phyloP scores from a whole-genome alignment of 176 grass and related monocot genomes.

The Zea luxurians region DNA sequence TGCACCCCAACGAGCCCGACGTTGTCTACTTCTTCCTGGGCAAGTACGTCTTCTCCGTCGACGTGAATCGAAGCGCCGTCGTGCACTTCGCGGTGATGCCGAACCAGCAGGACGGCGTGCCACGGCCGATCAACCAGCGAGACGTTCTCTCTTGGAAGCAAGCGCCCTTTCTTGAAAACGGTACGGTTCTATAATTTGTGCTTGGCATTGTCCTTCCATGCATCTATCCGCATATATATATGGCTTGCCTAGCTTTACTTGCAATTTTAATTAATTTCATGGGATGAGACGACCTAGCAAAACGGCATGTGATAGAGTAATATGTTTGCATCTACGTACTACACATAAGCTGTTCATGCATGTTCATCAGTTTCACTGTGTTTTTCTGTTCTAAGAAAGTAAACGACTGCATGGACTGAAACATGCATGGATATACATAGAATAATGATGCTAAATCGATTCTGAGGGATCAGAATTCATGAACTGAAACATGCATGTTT shows the following conservation, averaged over 20 bases:
- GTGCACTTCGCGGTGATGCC: not conserved
- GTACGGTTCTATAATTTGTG: not conserved
- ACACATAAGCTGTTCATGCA: no score
- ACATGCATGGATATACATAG: no score
- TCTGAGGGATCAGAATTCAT: not conserved
- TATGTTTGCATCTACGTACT: not conserved
- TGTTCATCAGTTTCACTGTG: no score
- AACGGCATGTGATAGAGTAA: not conserved
- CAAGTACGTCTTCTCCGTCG: not conserved
- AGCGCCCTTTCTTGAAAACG: not conserved
- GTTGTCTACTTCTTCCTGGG: conserved; percentile 23
- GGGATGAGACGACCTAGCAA: not conserved
- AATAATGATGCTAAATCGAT: not conserved
- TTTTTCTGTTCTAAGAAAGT: not conserved
- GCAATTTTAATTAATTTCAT: conserved; percentile 4
- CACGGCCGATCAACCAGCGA: conserved; percentile 11
- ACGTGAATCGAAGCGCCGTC: not conserved
- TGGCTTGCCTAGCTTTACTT: not conserved
- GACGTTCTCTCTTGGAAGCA: not conserved
- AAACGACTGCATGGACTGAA: not conserved
- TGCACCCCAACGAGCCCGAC: conserved; percentile 1
- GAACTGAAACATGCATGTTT: not conserved
- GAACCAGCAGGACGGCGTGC: not conserved
- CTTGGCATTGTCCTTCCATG: not conserved
- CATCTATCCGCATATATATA: not conserved